Conservation (phyloP, 2,329 filamentous ascomycete species). For the Dothistroma pini region DNA sequence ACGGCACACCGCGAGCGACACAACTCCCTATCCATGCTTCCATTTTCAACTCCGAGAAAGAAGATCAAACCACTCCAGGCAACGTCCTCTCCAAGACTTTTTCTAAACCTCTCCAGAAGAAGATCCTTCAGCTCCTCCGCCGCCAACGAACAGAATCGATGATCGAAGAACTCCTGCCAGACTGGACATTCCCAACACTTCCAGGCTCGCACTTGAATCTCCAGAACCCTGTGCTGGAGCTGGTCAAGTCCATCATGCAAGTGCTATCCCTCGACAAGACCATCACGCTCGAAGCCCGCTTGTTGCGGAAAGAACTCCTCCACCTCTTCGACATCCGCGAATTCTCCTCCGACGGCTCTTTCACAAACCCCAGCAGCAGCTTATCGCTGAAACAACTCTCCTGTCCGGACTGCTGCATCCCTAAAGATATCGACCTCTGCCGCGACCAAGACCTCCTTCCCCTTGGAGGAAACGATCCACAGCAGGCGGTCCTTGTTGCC, state of each 20-base stretch:
- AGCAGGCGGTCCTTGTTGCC: constrained; percentile 18
- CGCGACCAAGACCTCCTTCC: constrained; percentile 79
- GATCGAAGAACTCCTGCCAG: constrained; percentile 79
- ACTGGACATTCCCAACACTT: constrained; percentile 80
- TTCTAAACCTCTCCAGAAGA: constrained; percentile 85
- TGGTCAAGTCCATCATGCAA: constrained; percentile 91
- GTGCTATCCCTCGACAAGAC: constrained; percentile 87
- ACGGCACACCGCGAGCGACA: constrained; percentile 53
- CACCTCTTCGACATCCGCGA: constrained; percentile 90
- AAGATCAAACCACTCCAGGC: constrained; percentile 53
- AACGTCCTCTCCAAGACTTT: constrained; percentile 76
- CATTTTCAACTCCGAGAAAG: constrained; percentile 55
- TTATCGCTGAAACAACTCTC: constrained; percentile 72
- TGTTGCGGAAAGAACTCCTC: constrained; percentile 84
- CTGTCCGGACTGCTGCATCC: constrained; percentile 86
- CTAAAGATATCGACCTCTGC: constrained; percentile 86
- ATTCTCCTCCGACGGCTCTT: constrained; percentile 83
- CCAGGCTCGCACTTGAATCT: constrained; percentile 65
- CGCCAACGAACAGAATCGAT: constrained; percentile 85
- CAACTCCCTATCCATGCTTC: constrained; percentile 58
- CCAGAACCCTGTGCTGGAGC: constrained; percentile 75
- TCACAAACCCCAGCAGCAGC: constrained; percentile 76
- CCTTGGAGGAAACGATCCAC: constrained; percentile 5
- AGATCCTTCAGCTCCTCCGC: constrained; percentile 75
- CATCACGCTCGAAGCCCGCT: constrained; percentile 79